Evolutionary conservation across 345 rosid genomes (phyloP), one percentile per base, ranked within the genome.

Genomic region (Aethionema arabicum): DNA sequence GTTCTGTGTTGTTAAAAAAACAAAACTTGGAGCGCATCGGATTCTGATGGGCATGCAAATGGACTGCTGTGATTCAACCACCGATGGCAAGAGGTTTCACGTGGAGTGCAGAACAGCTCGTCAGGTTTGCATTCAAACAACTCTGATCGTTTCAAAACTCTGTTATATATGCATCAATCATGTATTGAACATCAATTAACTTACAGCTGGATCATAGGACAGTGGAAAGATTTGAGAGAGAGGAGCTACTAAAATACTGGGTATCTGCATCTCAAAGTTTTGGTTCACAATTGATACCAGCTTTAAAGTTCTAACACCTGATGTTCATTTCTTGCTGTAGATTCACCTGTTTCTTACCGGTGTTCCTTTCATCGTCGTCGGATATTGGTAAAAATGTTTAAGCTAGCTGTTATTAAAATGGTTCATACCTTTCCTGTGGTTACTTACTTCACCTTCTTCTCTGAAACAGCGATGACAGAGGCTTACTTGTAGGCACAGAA

Each of bases 321-420:
- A n/a, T n/a, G n/a, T n/a, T 45, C 38, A 52, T 32, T 14, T 32
- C 13, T 39, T 55, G 37, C 39, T 35, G 53, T 85, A 87, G 91
- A 87, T 87, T 61, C 95, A 85, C 70, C 78, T 91, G 49, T 85
- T 87, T 77, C 79, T 87, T 52, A 91, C 89, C 5, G 95, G 95
- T 30, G 85, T 87, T 60, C 86, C 85, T 31, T 87, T 70, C 52
- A 79, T 87, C 48, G 87, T 87, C 46, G 72, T 87, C 48, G 95
- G 95, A 67, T 87, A 75, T 63, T 83, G 95, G 95, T 85, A 77
- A 40, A 9, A 40, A 1, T 6, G 11, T 1, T 6, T 6, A 10
- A 40, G n/a, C 4, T 40, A 40, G 44, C 0, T 6, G n/a, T 11
- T 9, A 3, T 40, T 40, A 12, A 6, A 6, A 9, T 40, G 11